A percentile compares a stretch with the other conserved stretches of the same genome.
phyloP scores from a whole-genome alignment of 768 basidiomycete species.

The Cantharellus anzutake region DNA sequence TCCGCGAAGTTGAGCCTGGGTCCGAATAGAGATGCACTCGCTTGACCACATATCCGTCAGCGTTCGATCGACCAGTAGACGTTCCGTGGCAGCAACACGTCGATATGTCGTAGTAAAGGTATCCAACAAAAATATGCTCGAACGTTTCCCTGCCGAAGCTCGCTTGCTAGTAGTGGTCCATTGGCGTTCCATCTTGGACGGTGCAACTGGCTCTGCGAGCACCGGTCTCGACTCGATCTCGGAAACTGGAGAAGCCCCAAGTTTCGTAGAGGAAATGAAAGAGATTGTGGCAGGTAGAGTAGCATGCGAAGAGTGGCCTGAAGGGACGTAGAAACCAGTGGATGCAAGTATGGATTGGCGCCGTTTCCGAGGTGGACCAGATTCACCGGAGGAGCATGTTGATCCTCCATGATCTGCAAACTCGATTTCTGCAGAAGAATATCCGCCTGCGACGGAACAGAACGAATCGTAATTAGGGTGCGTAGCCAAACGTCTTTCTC shows the following conservation, averaged over 20 bases:
- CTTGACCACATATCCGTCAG: constrained; percentile 70
- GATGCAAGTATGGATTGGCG: not conserved
- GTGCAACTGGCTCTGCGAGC: not conserved
- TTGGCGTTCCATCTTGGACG: not conserved
- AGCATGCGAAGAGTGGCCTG: not conserved
- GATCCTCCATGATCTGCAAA: not conserved
- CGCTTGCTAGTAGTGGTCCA: not conserved
- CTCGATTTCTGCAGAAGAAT: not conserved
- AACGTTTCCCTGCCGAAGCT: not conserved
- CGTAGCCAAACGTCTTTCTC: constrained; percentile 83
- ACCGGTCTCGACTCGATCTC: not conserved
- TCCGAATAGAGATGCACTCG: constrained; percentile 45
- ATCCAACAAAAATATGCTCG: not conserved
- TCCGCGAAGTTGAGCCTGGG: constrained; percentile 40
- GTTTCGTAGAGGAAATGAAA: not conserved
- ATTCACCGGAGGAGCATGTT: not conserved
- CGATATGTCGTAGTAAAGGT: not conserved
- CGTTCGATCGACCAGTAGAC: constrained; percentile 55
- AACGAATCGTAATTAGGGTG: constrained; percentile 26
- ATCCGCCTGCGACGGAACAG: not conserved
- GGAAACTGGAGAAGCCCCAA: not conserved
- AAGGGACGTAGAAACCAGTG: not conserved
- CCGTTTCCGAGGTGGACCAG: not conserved
- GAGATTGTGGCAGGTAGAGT: not conserved
- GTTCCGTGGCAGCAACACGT: constrained; percentile 43